phyloP scores from a whole-genome alignment of 495 filamentous ascomycete genomes.

The Daldinia loculata region DNA sequence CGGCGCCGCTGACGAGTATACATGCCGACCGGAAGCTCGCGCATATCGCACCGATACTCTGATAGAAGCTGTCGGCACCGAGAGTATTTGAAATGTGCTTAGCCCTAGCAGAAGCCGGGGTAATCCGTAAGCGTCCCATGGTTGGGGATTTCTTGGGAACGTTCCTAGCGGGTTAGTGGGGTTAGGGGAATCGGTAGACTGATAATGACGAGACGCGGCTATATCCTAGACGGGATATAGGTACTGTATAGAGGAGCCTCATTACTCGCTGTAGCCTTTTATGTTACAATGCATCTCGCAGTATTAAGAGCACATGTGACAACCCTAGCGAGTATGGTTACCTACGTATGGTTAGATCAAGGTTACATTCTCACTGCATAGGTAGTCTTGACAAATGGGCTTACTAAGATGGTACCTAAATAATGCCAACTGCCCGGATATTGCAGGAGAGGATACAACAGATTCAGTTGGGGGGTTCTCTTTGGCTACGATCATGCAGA shows the following conservation, averaged over 20 bases:
- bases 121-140: conserved; percentile 3
- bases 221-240: not conserved
- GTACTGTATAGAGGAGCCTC: not conserved
- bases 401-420: not conserved
- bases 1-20: conserved; percentile 1
- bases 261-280: not conserved
- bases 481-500: not conserved
- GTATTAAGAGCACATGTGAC: not conserved
- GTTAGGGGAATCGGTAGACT: not conserved
- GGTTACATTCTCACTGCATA: not conserved
- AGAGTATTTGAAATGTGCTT: not conserved
- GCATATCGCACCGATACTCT: conserved; percentile 1
- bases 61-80: conserved; percentile 4
- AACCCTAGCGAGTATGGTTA: not conserved
- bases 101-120: not conserved
- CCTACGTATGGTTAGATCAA: not conserved
- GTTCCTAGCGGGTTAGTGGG: not conserved
- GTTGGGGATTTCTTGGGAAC: not conserved
- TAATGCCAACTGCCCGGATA: not conserved
- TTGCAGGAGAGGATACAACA: not conserved
- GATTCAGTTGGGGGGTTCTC: not conserved
- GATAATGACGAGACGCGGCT: not conserved
- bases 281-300: not conserved
- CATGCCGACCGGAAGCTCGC: conserved; percentile 23
- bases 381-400: not conserved